phyloP scores from a whole-genome alignment of 805 yeast species.

The Candida nonsorbophila region DNA sequence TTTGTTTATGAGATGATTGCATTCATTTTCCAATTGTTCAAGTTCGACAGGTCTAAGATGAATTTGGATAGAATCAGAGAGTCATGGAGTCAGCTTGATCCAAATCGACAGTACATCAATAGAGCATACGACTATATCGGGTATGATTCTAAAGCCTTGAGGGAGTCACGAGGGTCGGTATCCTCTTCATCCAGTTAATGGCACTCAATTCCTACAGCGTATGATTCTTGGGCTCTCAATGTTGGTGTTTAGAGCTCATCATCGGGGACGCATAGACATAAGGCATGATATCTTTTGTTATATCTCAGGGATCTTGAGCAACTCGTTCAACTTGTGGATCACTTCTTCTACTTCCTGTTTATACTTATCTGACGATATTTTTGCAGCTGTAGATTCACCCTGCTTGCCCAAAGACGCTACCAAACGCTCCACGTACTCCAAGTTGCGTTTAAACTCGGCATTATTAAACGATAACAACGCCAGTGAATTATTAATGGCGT shows the following conservation, averaged over 20 bases:
- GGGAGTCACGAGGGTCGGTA: slow-evolving; percentile 3
- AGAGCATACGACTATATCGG: slow-evolving; percentile 30
- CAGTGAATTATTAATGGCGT: too few species aligned
- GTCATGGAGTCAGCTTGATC: slow-evolving; percentile 36
- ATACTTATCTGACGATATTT: slow-evolving; percentile 10
- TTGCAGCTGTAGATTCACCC: too few species aligned
- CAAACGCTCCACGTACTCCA: background rate
- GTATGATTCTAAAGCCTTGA: slow-evolving; percentile 3
- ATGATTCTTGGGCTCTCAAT: too few species aligned
- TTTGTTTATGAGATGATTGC: slow-evolving; percentile 28
- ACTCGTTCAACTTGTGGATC: slow-evolving; percentile 4
- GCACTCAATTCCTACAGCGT: too few species aligned
- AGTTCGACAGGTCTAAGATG: slow-evolving; percentile 37
- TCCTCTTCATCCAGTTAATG: too few species aligned
- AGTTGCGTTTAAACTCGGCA: background rate
- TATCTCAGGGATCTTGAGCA: background rate
- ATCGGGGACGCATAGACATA: too few species aligned
- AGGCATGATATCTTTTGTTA: background rate
- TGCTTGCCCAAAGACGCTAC: background rate
- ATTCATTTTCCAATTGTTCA: slow-evolving; percentile 27
- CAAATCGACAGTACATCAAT: slow-evolving; percentile 31
- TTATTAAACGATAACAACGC: too few species aligned
- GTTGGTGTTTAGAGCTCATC: too few species aligned
- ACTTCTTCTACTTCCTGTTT: slow-evolving; percentile 11
- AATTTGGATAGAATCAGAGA: slow-evolving; percentile 36